Evolutionary conservation across 495 filamentous ascomycete genomes (phyloP), one percentile per base, ranked within the genome.

Genomic region (Hypoxylon fuscum): DNA sequence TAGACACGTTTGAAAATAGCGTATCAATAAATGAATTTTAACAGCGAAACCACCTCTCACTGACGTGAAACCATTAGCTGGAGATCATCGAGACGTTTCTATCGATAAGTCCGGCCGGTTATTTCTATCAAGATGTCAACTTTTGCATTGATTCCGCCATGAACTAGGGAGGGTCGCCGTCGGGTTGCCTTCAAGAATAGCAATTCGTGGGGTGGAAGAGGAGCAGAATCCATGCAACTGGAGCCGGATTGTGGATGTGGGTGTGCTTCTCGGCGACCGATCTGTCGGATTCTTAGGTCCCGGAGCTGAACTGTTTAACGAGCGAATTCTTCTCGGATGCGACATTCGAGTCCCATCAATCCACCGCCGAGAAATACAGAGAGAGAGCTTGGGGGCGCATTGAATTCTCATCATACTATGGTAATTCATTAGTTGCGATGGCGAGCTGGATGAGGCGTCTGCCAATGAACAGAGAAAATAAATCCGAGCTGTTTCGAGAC

Each of bases 131-230:
- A 45, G 51, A 55, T 41, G 47, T 46, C 40, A 47, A 11, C 29
- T n/a, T 32, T 15, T 47, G 40, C 47, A 54, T 54, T 42, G 14
- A 59, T 58, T 53, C 61, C 41, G 42, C 27, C 54, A 58, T 49
- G n/a, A n/a, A n/a, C n/a, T n/a, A n/a, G n/a, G n/a, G n/a, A n/a
- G n/a, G n/a, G n/a, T n/a, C n/a, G n/a, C n/a, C n/a, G n/a, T n/a
- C 15, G 10, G 18, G n/a, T 32, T 34, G 15, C 15, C 32, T 18
- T 40, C 12, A 20, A 17, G 9, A 14, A n/a, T 7, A 37, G 18
- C 15, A 31, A 27, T 7, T 27, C 17, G 41, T 23, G 38, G 46
- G 40, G 41, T 14, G 47, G 52, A 4, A 34, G 18, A 55, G 61
- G 50, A 59, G 27, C 6, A 11, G 8, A 8, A 45, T 49, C 55